Evolutionary conservation across 177 flowering plant genomes (phyloP), one percentile per base, ranked within the genome.

Genomic region (Telopea speciosissima): DNA sequence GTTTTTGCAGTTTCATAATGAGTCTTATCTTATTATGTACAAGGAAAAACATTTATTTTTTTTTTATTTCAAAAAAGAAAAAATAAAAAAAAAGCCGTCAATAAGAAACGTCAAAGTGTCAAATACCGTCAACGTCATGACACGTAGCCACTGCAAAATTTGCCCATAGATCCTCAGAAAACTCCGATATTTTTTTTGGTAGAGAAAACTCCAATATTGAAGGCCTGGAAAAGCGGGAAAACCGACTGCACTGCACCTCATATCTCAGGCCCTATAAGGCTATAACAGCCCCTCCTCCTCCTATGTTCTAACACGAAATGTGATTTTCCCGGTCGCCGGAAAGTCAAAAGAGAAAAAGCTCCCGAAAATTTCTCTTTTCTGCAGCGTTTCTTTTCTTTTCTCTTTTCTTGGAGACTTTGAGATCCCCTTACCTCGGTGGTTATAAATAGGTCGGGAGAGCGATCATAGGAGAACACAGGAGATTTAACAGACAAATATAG

Each of bases 181-280:
- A n/a, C 61, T 56, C 61, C 19, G n/a, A 56, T 17, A n/a, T n/a
- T n/a, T n/a, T n/a, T n/a, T n/a, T n/a, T n/a, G n/a, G n/a, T n/a
- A n/a, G n/a, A 56, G 1, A 56, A 56, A 56, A n/a, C 61, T 56
- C 61, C 19, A 7, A 56, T 17, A 56, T 2, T n/a, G n/a, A 56
- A n/a, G 23, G 61, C n/a, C 61, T 21, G 61, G 14, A 56, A 56
- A 56, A 56, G 61, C 61, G 61, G 61, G 61, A 56, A 56, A 56
- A 56, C 61, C n/a, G 61, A 56, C 61, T 56, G 2, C 59, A 54
- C 59, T 56, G 1, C 58, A 52, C 17, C 58, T 52, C 58, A 3
- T 14, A 52, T 52, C 58, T 52, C 58, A 21, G 58, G 58, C 58
- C 5, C 3, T 14, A 52, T 52, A 28, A 28, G 31, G 31, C 31